Base-by-base conservation (phyloP, 1,139 yeast species). In the Trichomonascaceae sp. region DNA sequence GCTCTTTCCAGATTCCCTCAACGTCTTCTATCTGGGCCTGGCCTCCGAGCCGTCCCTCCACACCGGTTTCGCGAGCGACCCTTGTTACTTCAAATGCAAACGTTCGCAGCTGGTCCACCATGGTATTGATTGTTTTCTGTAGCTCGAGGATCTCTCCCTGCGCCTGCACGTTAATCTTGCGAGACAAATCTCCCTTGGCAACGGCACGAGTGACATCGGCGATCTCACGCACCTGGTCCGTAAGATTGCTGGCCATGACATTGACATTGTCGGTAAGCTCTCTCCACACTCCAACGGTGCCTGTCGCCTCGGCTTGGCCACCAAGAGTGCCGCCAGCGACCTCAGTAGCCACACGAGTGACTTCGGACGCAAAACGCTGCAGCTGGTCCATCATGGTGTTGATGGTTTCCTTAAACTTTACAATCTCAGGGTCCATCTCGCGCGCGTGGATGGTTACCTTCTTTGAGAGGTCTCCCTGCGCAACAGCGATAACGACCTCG, bases 301-400 rank as follows among this genome's bases (percentile, higher is more conserved):
- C 87, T 40, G 76, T 80, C 40, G 76, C 77, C 47, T 76, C 79
- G 25, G 89, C 93, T 52, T 79, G 92, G 25, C 93, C 93, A 44
- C 93, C 93, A 33, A 81, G 64, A 41, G 81, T 81, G 42, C 93
- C 93, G 48, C 80, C 81, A 26, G 93, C 89, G 20, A 81, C 93
- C 48, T 81, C 92, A 8, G 87, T 79, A 29, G 93, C 93, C 14
- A 81, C 84, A 42, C 81, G 74, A 22, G 89, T 78, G 26, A 80
- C 92, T 55, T 80, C 93, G 40, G 71, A 69, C 16, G 92, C 87
- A 55, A 81, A 81, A 9, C 81, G 70, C 51, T 78, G 89, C 39
- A 81, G 64, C 56, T 80, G 92, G 53, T 78, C 87, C 80, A 81
- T 79, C 87, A 81, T 79, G 13, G 84, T 75, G 54, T 82, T 81